These are phyloP conservation scores for Terfezia boudieri DNA, from an alignment of 495 filamentous ascomycete species.

Conservation along the genomic window DNA sequence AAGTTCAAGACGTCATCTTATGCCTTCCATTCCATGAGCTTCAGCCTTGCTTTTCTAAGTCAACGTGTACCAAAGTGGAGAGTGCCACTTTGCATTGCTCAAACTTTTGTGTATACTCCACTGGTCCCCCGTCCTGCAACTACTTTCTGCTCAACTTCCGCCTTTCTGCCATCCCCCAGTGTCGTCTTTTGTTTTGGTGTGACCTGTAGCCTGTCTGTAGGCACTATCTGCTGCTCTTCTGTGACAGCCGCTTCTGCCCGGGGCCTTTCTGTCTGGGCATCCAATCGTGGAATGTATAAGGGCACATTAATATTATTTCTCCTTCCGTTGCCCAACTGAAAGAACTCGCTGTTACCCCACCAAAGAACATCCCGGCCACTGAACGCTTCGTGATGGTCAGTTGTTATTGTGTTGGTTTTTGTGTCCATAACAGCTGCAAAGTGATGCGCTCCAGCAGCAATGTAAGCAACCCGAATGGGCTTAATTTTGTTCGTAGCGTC, in stretches of 20 bases:
- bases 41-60: too few relatives aligned
- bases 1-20: too few relatives aligned
- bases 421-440: slow-evolving; percentile 55
- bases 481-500: slow-evolving; percentile 39
- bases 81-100: too few relatives aligned
- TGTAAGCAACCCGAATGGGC: slow-evolving; percentile 51
- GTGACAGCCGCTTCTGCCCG: slow-evolving; percentile 8
- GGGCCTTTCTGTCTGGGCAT: slow-evolving; percentile 17
- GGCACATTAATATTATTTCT: slow-evolving; percentile 55
- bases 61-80: too few relatives aligned
- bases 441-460: slow-evolving; percentile 61
- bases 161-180: slow-evolving; percentile 31
- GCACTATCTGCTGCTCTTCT: slow-evolving; percentile 23
- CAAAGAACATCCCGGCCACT: slow-evolving; percentile 58
- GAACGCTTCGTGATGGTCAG: slow-evolving; percentile 48
- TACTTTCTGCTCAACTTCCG: slow-evolving; percentile 65
- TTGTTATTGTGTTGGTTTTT: slow-evolving; percentile 29
- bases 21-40: too few relatives aligned
- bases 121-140: slow-evolving; percentile 71
- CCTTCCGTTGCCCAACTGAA: slow-evolving; percentile 79
- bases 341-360: slow-evolving; percentile 89
- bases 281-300: slow-evolving; percentile 51
- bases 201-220: slow-evolving; percentile 58
- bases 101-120: slow-evolving; percentile 28
- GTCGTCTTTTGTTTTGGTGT: slow-evolving; percentile 52